phyloP scores from a whole-genome alignment of 257 asterid genomes.

The Nicotiana otophora region DNA sequence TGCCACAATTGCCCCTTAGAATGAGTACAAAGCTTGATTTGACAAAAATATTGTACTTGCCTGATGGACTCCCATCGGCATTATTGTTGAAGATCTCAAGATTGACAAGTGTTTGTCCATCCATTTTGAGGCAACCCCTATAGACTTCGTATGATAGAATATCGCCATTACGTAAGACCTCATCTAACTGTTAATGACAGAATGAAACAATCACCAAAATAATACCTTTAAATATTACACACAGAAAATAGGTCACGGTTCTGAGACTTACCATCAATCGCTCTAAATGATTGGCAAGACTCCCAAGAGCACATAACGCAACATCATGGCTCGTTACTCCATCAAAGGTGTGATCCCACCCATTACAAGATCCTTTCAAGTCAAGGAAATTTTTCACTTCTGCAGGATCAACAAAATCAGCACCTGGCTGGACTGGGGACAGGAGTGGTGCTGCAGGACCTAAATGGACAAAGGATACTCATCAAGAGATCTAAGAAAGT shows the following conservation, averaged over 20 bases:
- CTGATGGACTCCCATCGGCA: constrained; percentile 84
- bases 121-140: constrained; percentile 85
- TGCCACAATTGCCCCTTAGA: background rate
- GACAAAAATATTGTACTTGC: constrained; percentile 30
- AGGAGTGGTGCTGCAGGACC: no score
- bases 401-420: no score
- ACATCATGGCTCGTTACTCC: constrained; percentile 53
- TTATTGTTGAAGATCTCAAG: constrained; percentile 84
- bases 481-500: no score
- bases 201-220: constrained; percentile 16
- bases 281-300: constrained; percentile 56
- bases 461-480: no score
- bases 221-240: constrained; percentile 1
- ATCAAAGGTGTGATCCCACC: constrained; percentile 52
- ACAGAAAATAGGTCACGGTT: background rate
- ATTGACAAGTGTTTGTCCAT: constrained; percentile 88
- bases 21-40: background rate
- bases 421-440: no score
- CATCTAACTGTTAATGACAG: constrained; percentile 55
- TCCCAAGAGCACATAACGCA: constrained; percentile 81
- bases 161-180: constrained; percentile 69
- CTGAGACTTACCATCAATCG: constrained; percentile 66
- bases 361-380: no score
- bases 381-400: no score
- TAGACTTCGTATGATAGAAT: constrained; percentile 67